These are phyloP conservation scores for Penicillium sp. DNA, from an alignment of 2,329 filamentous ascomycete genomes.

Conservation along the genomic window DNA sequence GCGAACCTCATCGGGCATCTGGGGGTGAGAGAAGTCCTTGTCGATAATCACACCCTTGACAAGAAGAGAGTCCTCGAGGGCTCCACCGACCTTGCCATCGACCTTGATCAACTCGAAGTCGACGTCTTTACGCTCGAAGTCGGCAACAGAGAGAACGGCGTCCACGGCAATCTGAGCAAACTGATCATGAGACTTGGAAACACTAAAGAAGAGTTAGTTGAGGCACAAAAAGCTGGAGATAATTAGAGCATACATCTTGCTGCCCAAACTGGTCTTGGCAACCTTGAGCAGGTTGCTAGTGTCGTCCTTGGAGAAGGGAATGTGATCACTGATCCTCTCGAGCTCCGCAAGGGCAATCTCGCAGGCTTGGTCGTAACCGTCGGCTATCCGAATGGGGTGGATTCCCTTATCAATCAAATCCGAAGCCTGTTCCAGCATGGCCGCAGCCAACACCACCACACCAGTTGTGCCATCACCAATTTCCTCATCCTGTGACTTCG, in stretches of 20 bases:
- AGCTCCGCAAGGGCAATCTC: slow-evolving; percentile 93
- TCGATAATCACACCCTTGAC: slow-evolving; percentile 98
- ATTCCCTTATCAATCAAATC: slow-evolving; percentile 99
- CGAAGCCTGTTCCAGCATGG: slow-evolving; percentile 91
- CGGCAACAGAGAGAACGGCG: slow-evolving; percentile 92
- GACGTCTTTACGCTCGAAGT: slow-evolving; percentile 93
- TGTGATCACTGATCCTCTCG: slow-evolving; percentile 87
- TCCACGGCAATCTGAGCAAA: slow-evolving; percentile 97
- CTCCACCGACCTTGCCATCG: slow-evolving; percentile 93
- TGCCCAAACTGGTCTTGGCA: slow-evolving; percentile 90
- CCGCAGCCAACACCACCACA: slow-evolving; percentile 92
- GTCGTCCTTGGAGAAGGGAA: slow-evolving; percentile 77
- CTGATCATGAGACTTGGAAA: slow-evolving; percentile 97
- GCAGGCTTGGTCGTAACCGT: slow-evolving; percentile 96
- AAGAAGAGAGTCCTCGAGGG: slow-evolving; percentile 87
- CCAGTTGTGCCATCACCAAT: slow-evolving; percentile 98
- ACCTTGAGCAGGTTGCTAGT: slow-evolving; percentile 89
- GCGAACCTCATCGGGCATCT: slow-evolving; percentile 94
- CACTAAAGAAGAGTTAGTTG: slow-evolving; percentile 42
- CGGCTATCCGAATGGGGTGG: slow-evolving; percentile 96
- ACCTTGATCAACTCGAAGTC: slow-evolving; percentile 99
- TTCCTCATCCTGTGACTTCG: slow-evolving; percentile 97
- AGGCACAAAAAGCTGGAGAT: slow-evolving; percentile 14
- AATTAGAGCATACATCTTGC: slow-evolving; percentile 70
- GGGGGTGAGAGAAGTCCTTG: slow-evolving; percentile 99